A percentile compares a stretch with the other conserved stretches of the same genome.
phyloP scores from a whole-genome alignment of 495 filamentous ascomycete genomes.

The Aspergillus cavernicola region DNA sequence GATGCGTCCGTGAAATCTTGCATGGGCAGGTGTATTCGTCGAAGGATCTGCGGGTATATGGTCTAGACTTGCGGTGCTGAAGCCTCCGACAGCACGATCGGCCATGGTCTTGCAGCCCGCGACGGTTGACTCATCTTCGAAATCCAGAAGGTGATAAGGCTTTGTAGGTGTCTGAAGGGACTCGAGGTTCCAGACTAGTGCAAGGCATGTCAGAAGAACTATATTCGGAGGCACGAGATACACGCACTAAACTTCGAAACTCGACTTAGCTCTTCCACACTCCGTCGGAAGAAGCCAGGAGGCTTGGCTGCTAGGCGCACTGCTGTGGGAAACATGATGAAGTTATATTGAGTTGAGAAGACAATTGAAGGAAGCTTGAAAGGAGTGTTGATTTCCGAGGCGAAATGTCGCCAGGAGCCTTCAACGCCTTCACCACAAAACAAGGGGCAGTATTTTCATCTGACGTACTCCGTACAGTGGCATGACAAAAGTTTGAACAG shows the following conservation, averaged over 20 bases:
- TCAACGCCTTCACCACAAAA: not conserved
- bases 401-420: not conserved
- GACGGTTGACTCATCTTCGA: conserved; percentile 61
- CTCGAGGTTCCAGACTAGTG: conserved; percentile 48
- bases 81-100: conserved; percentile 83
- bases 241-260: conserved; percentile 53
- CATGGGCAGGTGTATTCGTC: conserved; percentile 51
- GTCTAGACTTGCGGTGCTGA: conserved; percentile 68
- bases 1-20: conserved; percentile 81
- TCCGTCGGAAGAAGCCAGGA: conserved; percentile 58
- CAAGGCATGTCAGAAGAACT: conserved; percentile 3
- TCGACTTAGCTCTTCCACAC: conserved; percentile 62
- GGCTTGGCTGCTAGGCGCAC: conserved; percentile 43
- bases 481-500: not conserved
- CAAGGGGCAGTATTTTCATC: not conserved
- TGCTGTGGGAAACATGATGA: conserved; percentile 46
- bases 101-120: conserved; percentile 76
- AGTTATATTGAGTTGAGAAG: not conserved
- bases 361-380: not conserved
- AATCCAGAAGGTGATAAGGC: conserved; percentile 47
- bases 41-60: conserved; percentile 51
- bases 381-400: not conserved
- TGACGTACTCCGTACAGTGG: not conserved
- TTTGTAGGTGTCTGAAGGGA: conserved; percentile 45
- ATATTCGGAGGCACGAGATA: not conserved